Evolutionary conservation across 441 rosid species (phyloP).

Genomic region (Sinapis alba): DNA sequence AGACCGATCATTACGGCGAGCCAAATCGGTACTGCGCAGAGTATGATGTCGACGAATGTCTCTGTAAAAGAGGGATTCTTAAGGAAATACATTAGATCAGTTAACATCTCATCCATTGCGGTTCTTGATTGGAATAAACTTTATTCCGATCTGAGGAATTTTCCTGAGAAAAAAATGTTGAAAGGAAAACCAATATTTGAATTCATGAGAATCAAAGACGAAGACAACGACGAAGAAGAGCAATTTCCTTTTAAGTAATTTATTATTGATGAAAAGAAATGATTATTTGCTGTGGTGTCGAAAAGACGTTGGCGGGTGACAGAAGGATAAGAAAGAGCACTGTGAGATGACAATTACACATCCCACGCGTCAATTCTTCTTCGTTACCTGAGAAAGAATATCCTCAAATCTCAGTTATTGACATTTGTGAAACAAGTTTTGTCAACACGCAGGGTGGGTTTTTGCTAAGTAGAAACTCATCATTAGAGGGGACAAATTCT

Average conservation of each 20-base stretch:
- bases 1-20: slow-evolving; percentile 96
- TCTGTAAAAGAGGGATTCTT: slow-evolving; percentile 76
- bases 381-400: background rate
- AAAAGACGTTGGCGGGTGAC: slow-evolving; percentile 34
- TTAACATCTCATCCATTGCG: slow-evolving; percentile 67
- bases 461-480: too few relatives aligned
- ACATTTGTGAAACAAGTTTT: background rate
- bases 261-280: background rate
- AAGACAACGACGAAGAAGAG: slow-evolving; percentile 8
- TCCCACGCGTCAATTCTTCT: slow-evolving; percentile 8
- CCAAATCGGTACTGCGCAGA: slow-evolving; percentile 98
- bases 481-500: too few relatives aligned
- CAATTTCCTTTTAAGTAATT: background rate
- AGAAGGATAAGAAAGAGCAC: background rate
- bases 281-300: slow-evolving; percentile 24
- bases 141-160: background rate
- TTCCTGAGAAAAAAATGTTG: background rate
- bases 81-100: slow-evolving; percentile 65
- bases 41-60: slow-evolving; percentile 93
- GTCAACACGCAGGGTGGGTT: background rate
- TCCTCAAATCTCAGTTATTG: background rate
- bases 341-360: slow-evolving; percentile 5
- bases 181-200: too few relatives aligned
- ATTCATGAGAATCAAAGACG: slow-evolving; percentile 26
- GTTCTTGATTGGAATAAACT: too few relatives aligned